Percentiles rank a stretch among this genome's conserved stretches.
These are phyloP conservation scores for Fusarium sp. DNA, from an alignment of 2,329 filamentous ascomycete species.

Conservation along the genomic window DNA sequence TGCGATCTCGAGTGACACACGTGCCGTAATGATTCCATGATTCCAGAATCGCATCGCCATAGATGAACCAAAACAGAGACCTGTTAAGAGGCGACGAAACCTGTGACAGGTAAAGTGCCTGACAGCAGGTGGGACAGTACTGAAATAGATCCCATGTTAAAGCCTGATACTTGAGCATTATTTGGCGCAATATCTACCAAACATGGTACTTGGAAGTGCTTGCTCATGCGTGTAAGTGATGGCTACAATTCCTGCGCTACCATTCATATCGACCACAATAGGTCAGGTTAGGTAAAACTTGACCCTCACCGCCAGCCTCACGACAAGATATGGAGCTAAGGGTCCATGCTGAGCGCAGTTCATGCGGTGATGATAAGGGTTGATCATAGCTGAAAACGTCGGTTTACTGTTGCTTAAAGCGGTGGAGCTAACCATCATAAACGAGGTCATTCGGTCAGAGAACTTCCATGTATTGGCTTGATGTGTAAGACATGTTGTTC, in stretches of 20 bases:
- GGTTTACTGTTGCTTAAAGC: background rate
- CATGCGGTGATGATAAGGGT: slow-evolving; percentile 17
- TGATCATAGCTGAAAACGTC: slow-evolving; percentile 25
- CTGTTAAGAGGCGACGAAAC: background rate
- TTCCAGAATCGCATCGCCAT: background rate
- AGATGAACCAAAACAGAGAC: background rate
- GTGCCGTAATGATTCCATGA: slow-evolving; percentile 1
- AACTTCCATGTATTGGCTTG: background rate
- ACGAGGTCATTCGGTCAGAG: slow-evolving; percentile 11
- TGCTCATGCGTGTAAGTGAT: slow-evolving; percentile 12
- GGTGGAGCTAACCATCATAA: slow-evolving; percentile 11
- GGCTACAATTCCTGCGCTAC: slow-evolving; percentile 2
- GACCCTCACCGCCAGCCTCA: slow-evolving; percentile 22
- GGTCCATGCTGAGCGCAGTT: slow-evolving; percentile 9
- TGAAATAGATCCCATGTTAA: background rate
- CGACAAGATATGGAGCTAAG: background rate
- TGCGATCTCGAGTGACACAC: slow-evolving; percentile 12
- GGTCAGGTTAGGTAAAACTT: background rate
- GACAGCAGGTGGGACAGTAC: background rate
- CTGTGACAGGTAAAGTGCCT: background rate
- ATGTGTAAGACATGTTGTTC: slow-evolving; percentile 4
- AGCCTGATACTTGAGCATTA: background rate
- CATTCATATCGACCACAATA: background rate
- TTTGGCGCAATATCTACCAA: background rate
- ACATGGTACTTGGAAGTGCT: background rate